These are phyloP conservation scores for Flaveria brownii DNA, from an alignment of 129 eudicot species.

Conservation along the genomic window DNA sequence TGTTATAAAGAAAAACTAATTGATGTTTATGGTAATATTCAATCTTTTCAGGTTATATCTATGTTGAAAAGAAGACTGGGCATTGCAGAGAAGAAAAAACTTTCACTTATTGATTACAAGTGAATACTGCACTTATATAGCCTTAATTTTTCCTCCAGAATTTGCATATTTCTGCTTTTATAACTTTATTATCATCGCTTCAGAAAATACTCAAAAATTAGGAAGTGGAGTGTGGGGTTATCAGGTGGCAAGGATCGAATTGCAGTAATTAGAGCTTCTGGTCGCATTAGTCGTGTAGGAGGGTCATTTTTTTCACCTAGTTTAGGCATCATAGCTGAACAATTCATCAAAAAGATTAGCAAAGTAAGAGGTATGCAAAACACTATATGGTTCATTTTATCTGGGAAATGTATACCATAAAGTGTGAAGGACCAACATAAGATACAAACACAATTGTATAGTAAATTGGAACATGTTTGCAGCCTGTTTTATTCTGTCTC, in stretches of 20 bases:
- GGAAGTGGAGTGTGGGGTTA: constrained; percentile 77
- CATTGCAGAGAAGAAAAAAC: constrained; percentile 57
- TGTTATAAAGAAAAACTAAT: constrained; percentile 32
- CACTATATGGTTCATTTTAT: neutral
- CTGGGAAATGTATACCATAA: neutral
- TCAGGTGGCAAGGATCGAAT: constrained; percentile 68
- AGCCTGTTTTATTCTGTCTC: no score
- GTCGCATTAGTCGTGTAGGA: constrained; percentile 66
- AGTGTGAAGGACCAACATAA: neutral
- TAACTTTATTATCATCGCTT: neutral
- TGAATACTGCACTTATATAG: constrained; percentile 21
- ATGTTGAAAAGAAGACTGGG: constrained; percentile 65
- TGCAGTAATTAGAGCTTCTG: constrained; percentile 89
- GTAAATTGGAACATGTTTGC: neutral
- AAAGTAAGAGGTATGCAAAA: constrained; percentile 53
- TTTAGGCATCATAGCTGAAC: constrained; percentile 71
- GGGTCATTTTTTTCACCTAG: constrained; percentile 57
- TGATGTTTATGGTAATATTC: neutral
- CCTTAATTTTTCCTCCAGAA: neutral
- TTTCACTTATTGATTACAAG: constrained; percentile 76
- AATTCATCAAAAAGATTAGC: constrained; percentile 80
- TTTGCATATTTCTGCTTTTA: neutral
- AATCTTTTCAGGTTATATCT: constrained; percentile 55
- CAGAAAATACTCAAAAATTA: constrained; percentile 73
- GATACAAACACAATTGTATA: neutral